Percentiles rank a stretch among this genome's conserved stretches.
These are phyloP conservation scores for Aspergillus tubingensis DNA, from an alignment of 2,329 filamentous ascomycete species.

Conservation along the genomic window DNA sequence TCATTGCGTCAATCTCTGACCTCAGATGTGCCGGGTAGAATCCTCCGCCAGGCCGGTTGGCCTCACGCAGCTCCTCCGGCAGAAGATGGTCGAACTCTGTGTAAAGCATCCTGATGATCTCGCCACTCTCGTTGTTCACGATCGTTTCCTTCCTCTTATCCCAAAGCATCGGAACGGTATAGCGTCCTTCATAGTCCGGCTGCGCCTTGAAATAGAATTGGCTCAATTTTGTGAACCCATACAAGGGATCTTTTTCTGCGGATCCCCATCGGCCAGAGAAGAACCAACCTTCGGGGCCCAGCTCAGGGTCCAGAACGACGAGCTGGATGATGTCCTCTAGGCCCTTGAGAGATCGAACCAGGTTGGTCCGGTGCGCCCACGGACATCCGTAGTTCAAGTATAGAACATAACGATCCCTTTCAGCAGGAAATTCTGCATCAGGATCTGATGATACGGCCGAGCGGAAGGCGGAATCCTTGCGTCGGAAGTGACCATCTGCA, in stretches of 20 bases:
- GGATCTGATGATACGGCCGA: conserved; percentile 56
- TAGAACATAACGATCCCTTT: conserved; percentile 62
- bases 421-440: conserved; percentile 57
- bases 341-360: conserved; percentile 53
- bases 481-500: conserved; percentile 55
- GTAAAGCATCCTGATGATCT: conserved; percentile 84
- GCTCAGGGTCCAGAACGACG: conserved; percentile 44
- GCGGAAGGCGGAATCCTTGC: conserved; percentile 58
- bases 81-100: conserved; percentile 71
- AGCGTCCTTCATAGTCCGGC: conserved; percentile 68
- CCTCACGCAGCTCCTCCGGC: conserved; percentile 58
- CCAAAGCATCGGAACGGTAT: conserved; percentile 80
- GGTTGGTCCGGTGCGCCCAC: conserved; percentile 59
- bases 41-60: conserved; percentile 52
- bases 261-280: conserved; percentile 67
- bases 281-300: conserved; percentile 65
- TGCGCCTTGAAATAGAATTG: conserved; percentile 75
- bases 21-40: conserved; percentile 67
- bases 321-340: conserved; percentile 53
- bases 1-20: conserved; percentile 68
- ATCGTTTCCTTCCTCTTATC: conserved; percentile 74
- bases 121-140: conserved; percentile 84
- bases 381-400: conserved; percentile 65
- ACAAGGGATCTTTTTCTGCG: conserved; percentile 65
- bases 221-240: conserved; percentile 70